Evolutionary conservation across 768 basidiomycete species (phyloP), one percentile per base, ranked within the genome.

Genomic region (Dendrothele bispora): DNA sequence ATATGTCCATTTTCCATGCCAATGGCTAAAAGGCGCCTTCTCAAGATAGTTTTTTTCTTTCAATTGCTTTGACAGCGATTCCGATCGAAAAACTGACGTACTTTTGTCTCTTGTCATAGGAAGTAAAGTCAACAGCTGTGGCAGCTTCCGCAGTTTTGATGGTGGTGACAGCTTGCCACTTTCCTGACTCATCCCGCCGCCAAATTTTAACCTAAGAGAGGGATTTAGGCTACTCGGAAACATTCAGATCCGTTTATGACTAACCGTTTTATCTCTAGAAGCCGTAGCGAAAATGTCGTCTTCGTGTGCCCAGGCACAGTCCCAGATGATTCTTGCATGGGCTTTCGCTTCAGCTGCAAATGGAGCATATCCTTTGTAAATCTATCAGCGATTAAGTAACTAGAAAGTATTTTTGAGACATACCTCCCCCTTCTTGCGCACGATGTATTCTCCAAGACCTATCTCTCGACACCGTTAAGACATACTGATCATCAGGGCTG

Each of bases 311-410:
- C 95, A 99, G 12, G 84, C 81, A 58, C 89, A 91, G 62, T 98
- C 97, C 93, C 97, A 95, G 28, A 99, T 88, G 58, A 99, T 97
- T 30, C 97, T 80, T 1, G 80, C 79, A 65, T 98, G 97, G 0
- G 91, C 84, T 67, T 91, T 95, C 48, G 28, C 30, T 30, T 93
- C 83, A 14, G 80, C 76, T 4, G 81, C 80, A 18, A 84, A 58
- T 2, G 84, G 82, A 7, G 71, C 53, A 61, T 83, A 94, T 1
- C 79, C 91, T 18, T 24, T n/a, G 44, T n/a, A 25, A 38, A 20
- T 29, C 27, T 32, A 46, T 17, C 41, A 42, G 29, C 15, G n/a
- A 25, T 14, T 2, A 38, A 24, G 15, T 5, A 36, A 25, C 38
- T 32, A 21, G 14, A 39, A 28, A 43, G 41, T 30, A 25, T 28